Evolutionary conservation across 306 rosid species (phyloP), one percentile per base, ranked within the genome.

Genomic region (Dryas alaskensis): DNA sequence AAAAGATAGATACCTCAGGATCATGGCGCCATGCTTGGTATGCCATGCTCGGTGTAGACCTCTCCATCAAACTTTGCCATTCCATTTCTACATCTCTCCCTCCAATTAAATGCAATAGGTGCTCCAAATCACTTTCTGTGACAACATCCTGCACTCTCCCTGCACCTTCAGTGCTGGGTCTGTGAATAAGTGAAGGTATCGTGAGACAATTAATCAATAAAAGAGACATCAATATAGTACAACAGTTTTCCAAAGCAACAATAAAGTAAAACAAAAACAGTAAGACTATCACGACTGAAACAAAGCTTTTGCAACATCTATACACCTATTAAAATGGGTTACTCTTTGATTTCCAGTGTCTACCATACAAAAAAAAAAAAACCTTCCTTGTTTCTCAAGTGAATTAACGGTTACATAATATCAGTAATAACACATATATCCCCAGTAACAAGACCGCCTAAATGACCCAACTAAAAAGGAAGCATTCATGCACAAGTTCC

Each of bases 11-110:
- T 71, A 94, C 98, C 97, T 88, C 96, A 60, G 96, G 97, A 55
- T 95, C 98, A 84, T 86, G 90, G 73, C 97, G 97, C 99, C 98
- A 95, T 48, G 97, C 98, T 81, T 90, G 89, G 83, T 95, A 95
- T 40, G 89, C 81, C 86, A 95, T 84, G 73, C 78, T 87, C 42
- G 88, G 83, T 66, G 96, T 92, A 43, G 97, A 88, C 75, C 82
- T 88, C 67, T 87, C 90, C 99, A 95, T 88, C 86, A 92, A 71
- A 83, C 78, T 74, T 76, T 95, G 99, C 98, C 99, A 92, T 69
- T 95, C 98, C 83, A 84, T 83, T 82, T 83, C 90, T 69, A 87
- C 89, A 67, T 76, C 87, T 68, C 85, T 88, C 67, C 93, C 96
- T 80, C 86, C 89, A 63, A 92, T 87, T 70, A 95, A 88, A 70